phyloP scores from a whole-genome alignment of 441 rosid genomes.

The Breynia disticha region DNA sequence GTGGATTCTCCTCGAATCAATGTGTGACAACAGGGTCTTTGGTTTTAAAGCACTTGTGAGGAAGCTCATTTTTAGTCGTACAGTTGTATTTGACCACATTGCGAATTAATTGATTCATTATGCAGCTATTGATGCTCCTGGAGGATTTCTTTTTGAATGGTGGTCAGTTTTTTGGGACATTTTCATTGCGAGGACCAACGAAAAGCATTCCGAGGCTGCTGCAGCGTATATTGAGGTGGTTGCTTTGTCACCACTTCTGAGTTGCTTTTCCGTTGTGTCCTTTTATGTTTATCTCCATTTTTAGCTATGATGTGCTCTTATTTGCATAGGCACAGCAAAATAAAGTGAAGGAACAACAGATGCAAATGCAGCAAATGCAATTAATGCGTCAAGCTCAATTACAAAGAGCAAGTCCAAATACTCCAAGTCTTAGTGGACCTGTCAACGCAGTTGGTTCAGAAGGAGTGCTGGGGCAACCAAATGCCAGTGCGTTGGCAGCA shows the following conservation, averaged over 20 bases:
- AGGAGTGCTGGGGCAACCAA: constrained; percentile 54
- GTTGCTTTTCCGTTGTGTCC: no score
- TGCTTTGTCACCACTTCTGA: no score
- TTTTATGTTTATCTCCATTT: no score
- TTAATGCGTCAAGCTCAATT: constrained; percentile 51
- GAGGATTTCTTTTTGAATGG: constrained; percentile 81
- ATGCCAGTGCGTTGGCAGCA: constrained; percentile 53
- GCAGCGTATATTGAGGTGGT: constrained; percentile 77
- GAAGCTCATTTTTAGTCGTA: no score
- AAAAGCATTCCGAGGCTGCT: constrained; percentile 59
- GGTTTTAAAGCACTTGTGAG: no score
- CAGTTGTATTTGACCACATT: not conserved
- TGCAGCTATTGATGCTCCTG: constrained; percentile 69
- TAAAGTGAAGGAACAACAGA: constrained; percentile 53
- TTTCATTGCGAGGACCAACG: constrained; percentile 67
- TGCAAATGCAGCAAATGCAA: constrained; percentile 57
- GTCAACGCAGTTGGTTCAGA: constrained; percentile 36
- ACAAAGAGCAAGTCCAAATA: constrained; percentile 51
- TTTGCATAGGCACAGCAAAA: constrained; percentile 37
- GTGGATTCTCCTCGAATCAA: no score
- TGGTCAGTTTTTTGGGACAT: constrained; percentile 85
- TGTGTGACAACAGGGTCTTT: no score
- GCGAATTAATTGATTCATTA: constrained; percentile 3
- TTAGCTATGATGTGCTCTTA: no score
- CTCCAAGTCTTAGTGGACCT: constrained; percentile 37